Evolutionary conservation across 2,329 filamentous ascomycete genomes (phyloP).

Genomic region (Nemania abortiva): DNA sequence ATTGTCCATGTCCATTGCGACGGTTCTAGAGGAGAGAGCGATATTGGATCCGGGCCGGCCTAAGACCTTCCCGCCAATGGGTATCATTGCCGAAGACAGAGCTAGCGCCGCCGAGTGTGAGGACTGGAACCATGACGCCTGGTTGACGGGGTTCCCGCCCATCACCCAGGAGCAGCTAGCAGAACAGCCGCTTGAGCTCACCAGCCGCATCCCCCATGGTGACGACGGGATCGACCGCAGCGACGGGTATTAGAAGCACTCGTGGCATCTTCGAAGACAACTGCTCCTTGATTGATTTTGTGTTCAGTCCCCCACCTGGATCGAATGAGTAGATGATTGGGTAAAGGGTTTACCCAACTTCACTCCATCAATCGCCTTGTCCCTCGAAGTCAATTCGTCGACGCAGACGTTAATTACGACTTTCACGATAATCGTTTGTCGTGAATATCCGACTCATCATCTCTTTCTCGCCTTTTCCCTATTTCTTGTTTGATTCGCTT

Average conservation of each 20-base stretch:
- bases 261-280: conserved; percentile 35
- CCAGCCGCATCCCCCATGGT: conserved; percentile 40
- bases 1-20: conserved; percentile 45
- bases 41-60: conserved; percentile 35
- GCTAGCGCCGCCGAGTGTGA: conserved; percentile 32
- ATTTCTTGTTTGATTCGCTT: not conserved
- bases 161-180: conserved; percentile 37
- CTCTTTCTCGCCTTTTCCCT: not conserved
- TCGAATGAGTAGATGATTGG: not conserved
- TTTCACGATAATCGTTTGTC: not conserved
- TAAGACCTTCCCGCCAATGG: conserved; percentile 41
- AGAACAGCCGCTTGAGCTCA: conserved; percentile 39
- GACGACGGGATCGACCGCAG: conserved; percentile 45
- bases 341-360: not conserved
- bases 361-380: not conserved
- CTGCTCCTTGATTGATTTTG: conserved; percentile 8
- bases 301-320: not conserved
- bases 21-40: conserved; percentile 48
- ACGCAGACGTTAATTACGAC: not conserved
- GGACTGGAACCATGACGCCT: conserved; percentile 43
- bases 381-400: not conserved
- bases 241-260: conserved; percentile 18
- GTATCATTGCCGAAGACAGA: conserved; percentile 48
- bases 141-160: conserved; percentile 44
- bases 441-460: not conserved